Conservation (phyloP, 257 asterid species). For the Solanum peruvianum region DNA sequence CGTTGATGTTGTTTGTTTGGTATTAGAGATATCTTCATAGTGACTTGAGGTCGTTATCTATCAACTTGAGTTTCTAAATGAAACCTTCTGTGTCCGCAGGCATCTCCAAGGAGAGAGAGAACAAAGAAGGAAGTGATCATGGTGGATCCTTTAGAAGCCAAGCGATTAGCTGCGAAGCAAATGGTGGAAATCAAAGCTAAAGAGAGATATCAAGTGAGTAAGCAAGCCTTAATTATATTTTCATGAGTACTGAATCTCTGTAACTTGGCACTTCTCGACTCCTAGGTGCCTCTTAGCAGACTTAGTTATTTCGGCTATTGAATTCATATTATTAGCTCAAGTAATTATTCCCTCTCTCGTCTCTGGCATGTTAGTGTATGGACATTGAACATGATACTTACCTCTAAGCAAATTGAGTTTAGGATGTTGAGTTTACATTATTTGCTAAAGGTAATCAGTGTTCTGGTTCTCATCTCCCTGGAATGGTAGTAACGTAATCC, state of each 20-base stretch:
- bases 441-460: background rate
- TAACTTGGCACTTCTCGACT: background rate
- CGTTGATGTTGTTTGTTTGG: background rate
- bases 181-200: conserved; percentile 73
- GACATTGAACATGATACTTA: background rate
- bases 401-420: background rate
- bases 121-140: conserved; percentile 48
- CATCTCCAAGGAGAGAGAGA: conserved; percentile 26
- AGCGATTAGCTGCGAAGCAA: conserved; percentile 81
- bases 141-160: conserved; percentile 99
- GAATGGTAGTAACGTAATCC: background rate
- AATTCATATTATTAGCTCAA: background rate
- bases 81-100: conserved; percentile 20
- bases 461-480: background rate
- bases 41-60: background rate
- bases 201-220: conserved; percentile 55
- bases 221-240: background rate
- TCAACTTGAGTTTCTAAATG: background rate
- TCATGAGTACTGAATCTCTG: background rate
- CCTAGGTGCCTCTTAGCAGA: background rate
- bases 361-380: background rate
- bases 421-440: background rate
- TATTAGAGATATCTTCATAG: background rate
- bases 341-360: background rate
- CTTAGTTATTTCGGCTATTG: background rate